Evolutionary conservation across 2,329 filamentous ascomycete genomes (phyloP), one percentile per base, ranked within the genome.

Genomic region (Curvularia lunata): DNA sequence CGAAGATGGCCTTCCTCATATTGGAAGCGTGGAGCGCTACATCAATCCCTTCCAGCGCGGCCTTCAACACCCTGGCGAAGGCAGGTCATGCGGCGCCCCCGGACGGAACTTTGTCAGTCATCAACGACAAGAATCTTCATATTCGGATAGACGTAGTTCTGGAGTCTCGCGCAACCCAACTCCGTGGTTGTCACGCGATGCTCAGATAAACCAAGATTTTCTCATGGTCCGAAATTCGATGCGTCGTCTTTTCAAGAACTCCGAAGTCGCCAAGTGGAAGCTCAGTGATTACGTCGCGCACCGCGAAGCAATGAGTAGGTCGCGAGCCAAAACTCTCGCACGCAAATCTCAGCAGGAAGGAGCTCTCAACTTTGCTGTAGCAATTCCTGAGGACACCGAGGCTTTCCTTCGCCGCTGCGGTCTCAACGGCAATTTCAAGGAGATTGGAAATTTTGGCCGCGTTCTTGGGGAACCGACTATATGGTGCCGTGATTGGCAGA

Each of bases 401-500:
- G 49, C 62, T 5, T 61, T 51, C 3, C 57, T 71, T 38, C 46
- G 48, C 21, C 62, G 55, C 12, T 66, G 56, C 49, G 61, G 65
- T 5, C 54, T 72, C 1, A 27, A 57, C 16, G 66, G 64, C n/a
- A 71, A 71, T 50, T 61, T 65, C 18, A 55, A 62, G n/a, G 62
- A 69, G 47, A 5, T 58, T 1, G 66, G 68, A 5, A 73, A 74
- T 53, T 48, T 46, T 5, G 59, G 70, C 8, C 67, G 70, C 1
- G 77, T 79, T 5, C 73, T 81, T 5, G 70, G 70, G 30, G 61
- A 70, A 42, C 66, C 69, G 19, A 81, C 80, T 0, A 74, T 81
- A 54, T 82, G 75, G 75, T 78, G 75, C 54, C 19, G 38, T 0
- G 60, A 75, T 45, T 76, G 74, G 70, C 19, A 58, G 38, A 67